Evolutionary conservation across 345 rosid species (phyloP).

Genomic region (Acer yangbiense): DNA sequence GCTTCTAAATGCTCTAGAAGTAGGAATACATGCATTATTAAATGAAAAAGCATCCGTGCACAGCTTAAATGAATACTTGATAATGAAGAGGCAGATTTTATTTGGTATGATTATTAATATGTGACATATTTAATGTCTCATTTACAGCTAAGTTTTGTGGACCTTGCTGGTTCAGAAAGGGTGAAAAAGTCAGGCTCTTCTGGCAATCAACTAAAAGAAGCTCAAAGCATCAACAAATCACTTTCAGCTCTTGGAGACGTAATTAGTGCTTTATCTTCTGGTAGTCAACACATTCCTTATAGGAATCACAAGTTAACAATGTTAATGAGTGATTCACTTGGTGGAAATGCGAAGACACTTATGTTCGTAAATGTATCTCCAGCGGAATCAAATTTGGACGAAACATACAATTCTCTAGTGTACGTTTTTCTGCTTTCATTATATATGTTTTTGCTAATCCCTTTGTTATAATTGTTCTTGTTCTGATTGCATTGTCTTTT

Average conservation of each 20-base stretch:
- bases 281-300: constrained; percentile 87
- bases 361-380: constrained; percentile 97
- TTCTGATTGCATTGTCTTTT: background rate
- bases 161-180: constrained; percentile 98
- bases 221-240: constrained; percentile 95
- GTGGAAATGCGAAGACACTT: constrained; percentile 96
- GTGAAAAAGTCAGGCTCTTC: constrained; percentile 93
- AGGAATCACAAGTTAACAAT: constrained; percentile 93
- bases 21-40: background rate
- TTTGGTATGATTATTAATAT: constrained; percentile 17
- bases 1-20: background rate
- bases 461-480: background rate
- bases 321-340: constrained; percentile 98
- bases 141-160: constrained; percentile 93
- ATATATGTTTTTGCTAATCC: background rate
- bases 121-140: constrained; percentile 3
- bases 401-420: constrained; percentile 83
- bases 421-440: constrained; percentile 37
- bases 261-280: constrained; percentile 85
- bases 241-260: constrained; percentile 97
- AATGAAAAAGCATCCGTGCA: background rate
- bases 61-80: background rate
- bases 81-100: background rate
- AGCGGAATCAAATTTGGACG: constrained; percentile 88
- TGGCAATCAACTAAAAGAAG: constrained; percentile 89